These are phyloP conservation scores for Carallia pectinifolia DNA, from an alignment of 345 rosid species.

Conservation along the genomic window DNA sequence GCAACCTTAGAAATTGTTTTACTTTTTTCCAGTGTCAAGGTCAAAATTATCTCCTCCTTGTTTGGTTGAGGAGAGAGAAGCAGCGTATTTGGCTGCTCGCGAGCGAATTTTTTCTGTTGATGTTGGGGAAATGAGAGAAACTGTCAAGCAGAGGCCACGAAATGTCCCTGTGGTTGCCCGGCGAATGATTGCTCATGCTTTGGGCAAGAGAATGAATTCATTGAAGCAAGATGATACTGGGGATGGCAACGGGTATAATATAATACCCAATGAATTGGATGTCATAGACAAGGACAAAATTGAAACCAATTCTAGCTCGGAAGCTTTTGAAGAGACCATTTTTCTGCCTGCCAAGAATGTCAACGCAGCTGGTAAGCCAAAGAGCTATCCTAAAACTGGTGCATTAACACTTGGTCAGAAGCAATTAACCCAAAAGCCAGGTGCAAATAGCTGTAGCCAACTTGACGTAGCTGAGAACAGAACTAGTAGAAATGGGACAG, in stretches of 20 bases:
- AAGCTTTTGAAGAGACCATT: slow-evolving; percentile 14
- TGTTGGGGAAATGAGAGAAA: slow-evolving; percentile 34
- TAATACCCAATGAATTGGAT: slow-evolving; percentile 10
- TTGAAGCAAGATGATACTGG: slow-evolving; percentile 8
- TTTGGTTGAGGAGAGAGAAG: slow-evolving; percentile 55
- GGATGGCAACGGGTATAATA: slow-evolving; percentile 23
- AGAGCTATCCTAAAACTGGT: slow-evolving; percentile 10
- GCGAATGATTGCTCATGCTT: slow-evolving; percentile 76
- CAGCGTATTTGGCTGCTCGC: slow-evolving; percentile 66
- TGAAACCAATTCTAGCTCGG: slow-evolving; percentile 21
- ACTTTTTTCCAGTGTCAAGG: slow-evolving; percentile 33
- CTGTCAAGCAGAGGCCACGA: slow-evolving; percentile 41
- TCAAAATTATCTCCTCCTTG: slow-evolving; percentile 31
- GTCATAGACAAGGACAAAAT: slow-evolving; percentile 21
- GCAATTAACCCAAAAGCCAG: slow-evolving; percentile 17
- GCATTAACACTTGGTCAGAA: slow-evolving; percentile 24
- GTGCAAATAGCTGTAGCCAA: slow-evolving; percentile 17
- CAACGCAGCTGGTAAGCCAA: slow-evolving; percentile 13
- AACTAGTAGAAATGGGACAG: slow-evolving; percentile 32
- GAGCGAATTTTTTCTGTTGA: slow-evolving; percentile 51
- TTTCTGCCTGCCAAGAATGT: slow-evolving; percentile 4
- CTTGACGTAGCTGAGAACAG: slow-evolving; percentile 17
- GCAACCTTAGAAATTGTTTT: slow-evolving; percentile 5
- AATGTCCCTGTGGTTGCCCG: slow-evolving; percentile 57
- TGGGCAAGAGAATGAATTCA: slow-evolving; percentile 46